Conservation (phyloP, 1,284 basidiomycete species). For the Ceratobasidium sp. region DNA sequence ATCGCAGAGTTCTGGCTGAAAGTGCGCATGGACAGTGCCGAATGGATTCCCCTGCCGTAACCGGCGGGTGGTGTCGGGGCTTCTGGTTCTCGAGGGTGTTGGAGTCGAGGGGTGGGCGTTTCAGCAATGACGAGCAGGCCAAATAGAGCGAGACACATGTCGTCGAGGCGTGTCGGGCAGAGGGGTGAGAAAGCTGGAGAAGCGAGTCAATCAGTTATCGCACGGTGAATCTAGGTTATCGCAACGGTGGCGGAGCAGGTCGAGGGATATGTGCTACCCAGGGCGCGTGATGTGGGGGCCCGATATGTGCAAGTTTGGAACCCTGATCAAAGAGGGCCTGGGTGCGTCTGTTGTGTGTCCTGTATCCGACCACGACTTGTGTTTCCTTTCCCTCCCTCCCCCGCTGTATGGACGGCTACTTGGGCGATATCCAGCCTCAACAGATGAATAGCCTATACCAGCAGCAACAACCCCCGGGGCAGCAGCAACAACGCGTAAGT, state of each 20-base stretch:
- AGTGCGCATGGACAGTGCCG: too few species aligned
- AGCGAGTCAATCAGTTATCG: conserved; percentile 14
- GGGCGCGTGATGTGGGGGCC: conserved; percentile 14
- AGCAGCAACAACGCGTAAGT: conserved; percentile 15
- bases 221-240: neutral
- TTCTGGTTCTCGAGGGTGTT: too few species aligned
- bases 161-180: too few species aligned
- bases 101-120: too few species aligned
- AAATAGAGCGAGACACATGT: too few species aligned
- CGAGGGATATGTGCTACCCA: neutral
- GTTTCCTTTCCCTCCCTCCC: neutral
- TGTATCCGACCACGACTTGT: neutral
- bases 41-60: too few species aligned
- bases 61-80: too few species aligned
- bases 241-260: conserved; percentile 20
- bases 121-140: too few species aligned
- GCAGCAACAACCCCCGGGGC: conserved; percentile 5
- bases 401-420: conserved; percentile 3
- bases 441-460: conserved; percentile 14
- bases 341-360: neutral
- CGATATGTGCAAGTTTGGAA: conserved; percentile 29
- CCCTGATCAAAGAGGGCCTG: conserved; percentile 22
- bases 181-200: neutral
- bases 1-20: too few species aligned
- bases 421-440: conserved; percentile 25